Evolutionary conservation across 202 grass and related monocot genomes (phyloP).

Genomic region (Bolboschoenoplectus hybrid): DNA sequence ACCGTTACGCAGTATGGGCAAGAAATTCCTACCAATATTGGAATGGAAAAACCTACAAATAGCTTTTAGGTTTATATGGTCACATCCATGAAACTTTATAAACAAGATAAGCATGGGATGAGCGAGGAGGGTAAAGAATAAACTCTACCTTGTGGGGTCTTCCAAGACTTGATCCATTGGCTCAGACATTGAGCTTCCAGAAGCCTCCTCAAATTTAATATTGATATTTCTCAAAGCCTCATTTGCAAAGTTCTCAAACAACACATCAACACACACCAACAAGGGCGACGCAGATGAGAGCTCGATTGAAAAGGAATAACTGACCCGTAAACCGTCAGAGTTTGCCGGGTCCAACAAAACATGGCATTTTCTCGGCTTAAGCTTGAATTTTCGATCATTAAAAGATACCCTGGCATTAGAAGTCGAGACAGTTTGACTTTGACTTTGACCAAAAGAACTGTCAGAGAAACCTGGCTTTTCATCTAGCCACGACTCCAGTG

Average conservation of each 20-base stretch:
- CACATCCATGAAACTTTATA: background rate
- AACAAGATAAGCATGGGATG: background rate
- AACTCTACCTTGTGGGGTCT: conserved; percentile 63
- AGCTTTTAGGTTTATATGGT: background rate
- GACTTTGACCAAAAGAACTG: conserved; percentile 30
- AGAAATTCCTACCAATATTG: background rate
- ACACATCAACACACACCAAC: conserved; percentile 67
- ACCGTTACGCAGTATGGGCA: background rate
- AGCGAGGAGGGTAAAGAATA: background rate
- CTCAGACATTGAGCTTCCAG: conserved; percentile 40
- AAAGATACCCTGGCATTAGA: conserved; percentile 77
- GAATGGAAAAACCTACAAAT: conserved; percentile 9
- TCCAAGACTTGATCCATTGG: conserved; percentile 46
- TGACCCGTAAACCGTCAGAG: conserved; percentile 66
- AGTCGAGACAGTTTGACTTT: conserved; percentile 43
- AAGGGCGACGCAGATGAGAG: conserved; percentile 58
- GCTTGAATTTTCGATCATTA: conserved; percentile 65
- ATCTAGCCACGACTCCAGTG: conserved; percentile 88
- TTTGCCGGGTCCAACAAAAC: conserved; percentile 65
- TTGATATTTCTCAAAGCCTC: conserved; percentile 60
- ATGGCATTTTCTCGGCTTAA: conserved; percentile 65
- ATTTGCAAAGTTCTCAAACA: conserved; percentile 71
- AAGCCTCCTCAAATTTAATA: conserved; percentile 61
- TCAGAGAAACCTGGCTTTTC: conserved; percentile 50
- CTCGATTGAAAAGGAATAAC: conserved; percentile 83